phyloP scores from a whole-genome alignment of 164 flowering plant genomes.

The Santalum album region DNA sequence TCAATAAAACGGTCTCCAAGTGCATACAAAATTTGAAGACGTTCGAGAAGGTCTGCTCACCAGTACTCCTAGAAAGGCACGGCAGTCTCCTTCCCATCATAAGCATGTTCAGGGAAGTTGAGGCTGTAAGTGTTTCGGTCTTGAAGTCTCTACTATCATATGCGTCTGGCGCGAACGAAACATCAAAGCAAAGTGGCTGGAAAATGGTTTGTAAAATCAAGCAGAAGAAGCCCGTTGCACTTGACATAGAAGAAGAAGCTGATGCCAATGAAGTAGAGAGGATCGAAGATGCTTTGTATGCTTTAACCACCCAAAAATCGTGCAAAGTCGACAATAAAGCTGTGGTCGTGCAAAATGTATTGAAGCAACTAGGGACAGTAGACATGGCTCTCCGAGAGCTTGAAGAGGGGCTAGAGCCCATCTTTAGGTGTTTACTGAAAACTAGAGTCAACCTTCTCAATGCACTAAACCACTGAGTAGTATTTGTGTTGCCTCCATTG shows the following conservation, averaged over 20 bases:
- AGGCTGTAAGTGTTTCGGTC: slow-evolving; percentile 11
- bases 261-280: slow-evolving; percentile 7
- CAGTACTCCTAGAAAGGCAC: no score
- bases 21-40: slow-evolving; percentile 6
- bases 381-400: slow-evolving; percentile 21
- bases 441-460: slow-evolving; percentile 42
- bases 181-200: slow-evolving; percentile 13
- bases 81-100: no score
- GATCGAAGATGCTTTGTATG: slow-evolving; percentile 8
- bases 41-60: no score
- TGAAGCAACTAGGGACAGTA: slow-evolving; percentile 18
- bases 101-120: slow-evolving; percentile 14
- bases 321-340: slow-evolving; percentile 4
- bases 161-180: slow-evolving; percentile 2
- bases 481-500: not conserved
- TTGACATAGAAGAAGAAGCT: not conserved
- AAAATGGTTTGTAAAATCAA: slow-evolving; percentile 18
- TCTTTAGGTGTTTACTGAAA: slow-evolving; percentile 27
- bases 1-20: slow-evolving; percentile 9
- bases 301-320: not conserved
- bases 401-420: slow-evolving; percentile 30
- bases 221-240: not conserved
- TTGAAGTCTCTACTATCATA: slow-evolving; percentile 17
- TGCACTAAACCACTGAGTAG: slow-evolving; percentile 23
- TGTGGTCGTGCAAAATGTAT: slow-evolving; percentile 10